Conservation (phyloP, 192 early-diverging fungal genomes). For the Rhizophlyctis rosea region DNA sequence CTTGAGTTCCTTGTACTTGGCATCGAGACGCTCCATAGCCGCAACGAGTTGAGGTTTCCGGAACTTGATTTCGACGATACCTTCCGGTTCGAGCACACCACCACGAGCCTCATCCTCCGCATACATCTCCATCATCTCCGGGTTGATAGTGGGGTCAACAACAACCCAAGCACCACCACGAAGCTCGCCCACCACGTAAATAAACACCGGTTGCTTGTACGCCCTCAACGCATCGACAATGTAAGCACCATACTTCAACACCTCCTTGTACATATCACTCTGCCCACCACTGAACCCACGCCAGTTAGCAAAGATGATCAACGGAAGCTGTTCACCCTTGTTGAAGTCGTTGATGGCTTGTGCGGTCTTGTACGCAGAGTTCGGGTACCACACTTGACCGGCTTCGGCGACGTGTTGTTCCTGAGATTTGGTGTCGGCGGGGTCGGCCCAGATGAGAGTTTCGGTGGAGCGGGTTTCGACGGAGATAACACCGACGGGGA, state of each 20-base stretch:
- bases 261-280: slow-evolving; percentile 97
- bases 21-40: slow-evolving; percentile 91
- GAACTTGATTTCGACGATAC: slow-evolving; percentile 98
- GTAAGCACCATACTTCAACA: slow-evolving; percentile 94
- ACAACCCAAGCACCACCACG: slow-evolving; percentile 99
- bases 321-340: slow-evolving; percentile 95
- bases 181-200: slow-evolving; percentile 95
- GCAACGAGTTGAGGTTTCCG: slow-evolving; percentile 86
- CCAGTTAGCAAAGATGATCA: slow-evolving; percentile 99
- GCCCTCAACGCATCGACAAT: slow-evolving; percentile 95
- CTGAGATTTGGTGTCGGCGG: slow-evolving; percentile 82
- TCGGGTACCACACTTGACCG: slow-evolving; percentile 97
- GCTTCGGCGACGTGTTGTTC: slow-evolving; percentile 90
- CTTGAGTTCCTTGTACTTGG: slow-evolving; percentile 72
- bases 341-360: slow-evolving; percentile 99
- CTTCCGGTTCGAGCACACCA: slow-evolving; percentile 95
- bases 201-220: slow-evolving; percentile 97
- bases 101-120: slow-evolving; percentile 86
- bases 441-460: slow-evolving; percentile 88
- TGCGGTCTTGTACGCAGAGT: slow-evolving; percentile 98
- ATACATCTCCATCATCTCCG: slow-evolving; percentile 99
- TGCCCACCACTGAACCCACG: slow-evolving; percentile 99
- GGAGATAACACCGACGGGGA: slow-evolving; percentile 94
- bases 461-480: slow-evolving; percentile 95
- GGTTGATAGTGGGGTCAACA: slow-evolving; percentile 93